Evolutionary conservation across 202 grass and related monocot species (phyloP).

Genomic region (Zizania palustris): DNA sequence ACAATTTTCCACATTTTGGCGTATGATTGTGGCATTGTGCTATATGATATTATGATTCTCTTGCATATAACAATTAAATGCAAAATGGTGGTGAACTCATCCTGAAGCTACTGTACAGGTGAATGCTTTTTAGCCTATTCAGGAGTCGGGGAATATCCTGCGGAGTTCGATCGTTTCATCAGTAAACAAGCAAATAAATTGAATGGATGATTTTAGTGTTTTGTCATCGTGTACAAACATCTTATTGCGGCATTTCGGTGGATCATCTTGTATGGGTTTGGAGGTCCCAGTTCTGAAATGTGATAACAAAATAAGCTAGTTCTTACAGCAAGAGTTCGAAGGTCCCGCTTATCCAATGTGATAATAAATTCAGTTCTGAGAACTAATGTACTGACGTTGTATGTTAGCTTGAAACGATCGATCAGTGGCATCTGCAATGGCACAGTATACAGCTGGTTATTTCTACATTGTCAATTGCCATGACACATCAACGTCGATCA

Average conservation of each 20-base stretch:
- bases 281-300: not conserved
- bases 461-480: not conserved
- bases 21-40: not conserved
- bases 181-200: not conserved
- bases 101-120: constrained; percentile 29
- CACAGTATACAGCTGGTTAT: not conserved
- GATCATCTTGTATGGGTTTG: constrained; percentile 19
- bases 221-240: constrained; percentile 21
- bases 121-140: constrained; percentile 30
- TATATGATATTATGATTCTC: not conserved
- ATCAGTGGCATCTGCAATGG: not conserved
- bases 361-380: constrained; percentile 33
- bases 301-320: not conserved
- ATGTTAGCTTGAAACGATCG: constrained; percentile 11
- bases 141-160: constrained; percentile 21
- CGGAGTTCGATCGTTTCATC: constrained; percentile 26
- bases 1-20: not conserved
- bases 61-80: not conserved
- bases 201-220: constrained; percentile 30
- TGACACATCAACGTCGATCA: no score
- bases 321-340: constrained; percentile 14
- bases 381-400: constrained; percentile 27
- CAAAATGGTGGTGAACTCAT: constrained; percentile 1
- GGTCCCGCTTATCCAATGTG: not conserved
- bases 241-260: constrained; percentile 29